A percentile compares a stretch with the other conserved stretches of the same genome.
These are phyloP conservation scores for Prunella vulgaris DNA, from an alignment of 257 asterid genomes.

Conservation along the genomic window DNA sequence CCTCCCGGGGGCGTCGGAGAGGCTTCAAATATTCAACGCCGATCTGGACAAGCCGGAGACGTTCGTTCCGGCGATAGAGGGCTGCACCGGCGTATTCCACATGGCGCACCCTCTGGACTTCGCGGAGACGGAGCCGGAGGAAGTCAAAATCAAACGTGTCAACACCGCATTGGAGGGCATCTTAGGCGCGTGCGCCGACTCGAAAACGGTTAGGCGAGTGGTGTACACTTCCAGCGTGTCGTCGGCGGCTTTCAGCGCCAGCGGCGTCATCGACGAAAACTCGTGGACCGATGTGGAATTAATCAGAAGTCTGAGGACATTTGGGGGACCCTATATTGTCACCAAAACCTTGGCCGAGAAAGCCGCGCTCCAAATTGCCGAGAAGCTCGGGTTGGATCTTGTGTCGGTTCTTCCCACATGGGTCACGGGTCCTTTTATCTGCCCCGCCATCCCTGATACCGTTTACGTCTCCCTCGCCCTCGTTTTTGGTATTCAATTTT, in stretches of 20 bases:
- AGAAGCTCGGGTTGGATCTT: constrained; percentile 46
- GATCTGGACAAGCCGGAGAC: constrained; percentile 48
- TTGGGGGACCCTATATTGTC: constrained; percentile 38
- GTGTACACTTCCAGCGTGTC: constrained; percentile 52
- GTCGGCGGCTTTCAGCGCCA: constrained; percentile 17
- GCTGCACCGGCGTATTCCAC: constrained; percentile 69
- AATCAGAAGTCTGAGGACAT: constrained; percentile 21
- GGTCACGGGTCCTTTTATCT: constrained; percentile 59
- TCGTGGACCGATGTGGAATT: constrained; percentile 40
- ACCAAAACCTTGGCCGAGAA: constrained; percentile 50
- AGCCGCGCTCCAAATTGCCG: constrained; percentile 42
- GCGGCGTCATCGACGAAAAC: constrained; percentile 27
- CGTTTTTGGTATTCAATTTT: constrained; percentile 32
- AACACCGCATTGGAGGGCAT: constrained; percentile 36
- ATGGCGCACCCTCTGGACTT: constrained; percentile 66
- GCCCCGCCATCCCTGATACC: constrained; percentile 37
- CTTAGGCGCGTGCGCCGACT: constrained; percentile 37
- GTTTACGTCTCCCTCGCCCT: constrained; percentile 34
- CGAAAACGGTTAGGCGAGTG: constrained; percentile 45
- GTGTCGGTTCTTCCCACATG: constrained; percentile 45
- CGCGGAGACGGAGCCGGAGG: constrained; percentile 43
- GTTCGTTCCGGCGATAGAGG: constrained; percentile 45
- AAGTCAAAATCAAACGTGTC: constrained; percentile 27
- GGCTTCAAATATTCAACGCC: constrained; percentile 51
- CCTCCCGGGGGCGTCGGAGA: constrained; percentile 47